A percentile compares a stretch with the other conserved stretches of the same genome.
Evolutionary conservation across 805 yeast genomes (phyloP).

Genomic region (Metschnikowia reukaufii): DNA sequence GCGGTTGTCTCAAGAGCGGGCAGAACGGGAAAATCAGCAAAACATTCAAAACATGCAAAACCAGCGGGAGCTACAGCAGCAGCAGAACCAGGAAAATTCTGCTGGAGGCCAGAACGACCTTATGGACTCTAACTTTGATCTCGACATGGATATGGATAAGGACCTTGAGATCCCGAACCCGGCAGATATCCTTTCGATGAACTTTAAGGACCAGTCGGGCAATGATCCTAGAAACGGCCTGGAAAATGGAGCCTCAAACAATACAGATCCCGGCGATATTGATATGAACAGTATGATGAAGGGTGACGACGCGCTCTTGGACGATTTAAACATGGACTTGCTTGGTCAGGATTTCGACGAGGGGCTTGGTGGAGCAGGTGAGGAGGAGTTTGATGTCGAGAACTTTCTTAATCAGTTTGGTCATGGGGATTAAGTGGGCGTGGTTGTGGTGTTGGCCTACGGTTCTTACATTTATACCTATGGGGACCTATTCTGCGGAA

Average conservation of each 20-base stretch:
- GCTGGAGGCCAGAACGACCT: slow-evolving; percentile 11
- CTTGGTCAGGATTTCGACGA: slow-evolving; percentile 35
- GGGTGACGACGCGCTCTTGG: slow-evolving; percentile 41
- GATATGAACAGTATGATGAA: slow-evolving; percentile 33
- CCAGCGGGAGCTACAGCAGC: slow-evolving; percentile 2
- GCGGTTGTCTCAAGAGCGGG: slow-evolving; percentile 12
- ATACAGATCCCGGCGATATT: slow-evolving; percentile 4
- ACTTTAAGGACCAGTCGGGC: slow-evolving; percentile 20
- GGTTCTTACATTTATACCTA: neutral
- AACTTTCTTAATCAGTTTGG: slow-evolving; percentile 46
- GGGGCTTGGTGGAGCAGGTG: slow-evolving; percentile 23
- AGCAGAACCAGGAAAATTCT: neutral
- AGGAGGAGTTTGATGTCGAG: slow-evolving; percentile 47
- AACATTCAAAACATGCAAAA: slow-evolving; percentile 6
- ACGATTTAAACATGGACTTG: slow-evolving; percentile 43
- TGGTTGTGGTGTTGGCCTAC: slow-evolving; percentile 1
- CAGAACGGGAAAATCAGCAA: slow-evolving; percentile 15
- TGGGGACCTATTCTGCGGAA: neutral
- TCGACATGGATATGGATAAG: slow-evolving; percentile 24
- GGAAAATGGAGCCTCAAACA: neutral
- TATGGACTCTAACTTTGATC: slow-evolving; percentile 30
- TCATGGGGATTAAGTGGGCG: slow-evolving; percentile 29
- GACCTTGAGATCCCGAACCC: slow-evolving; percentile 32
- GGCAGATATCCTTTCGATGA: slow-evolving; percentile 31
- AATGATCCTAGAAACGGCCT: neutral